Evolutionary conservation across 495 filamentous ascomycete genomes (phyloP), one percentile per base, ranked within the genome.

Genomic region (Rhizodiscina lignyota): DNA sequence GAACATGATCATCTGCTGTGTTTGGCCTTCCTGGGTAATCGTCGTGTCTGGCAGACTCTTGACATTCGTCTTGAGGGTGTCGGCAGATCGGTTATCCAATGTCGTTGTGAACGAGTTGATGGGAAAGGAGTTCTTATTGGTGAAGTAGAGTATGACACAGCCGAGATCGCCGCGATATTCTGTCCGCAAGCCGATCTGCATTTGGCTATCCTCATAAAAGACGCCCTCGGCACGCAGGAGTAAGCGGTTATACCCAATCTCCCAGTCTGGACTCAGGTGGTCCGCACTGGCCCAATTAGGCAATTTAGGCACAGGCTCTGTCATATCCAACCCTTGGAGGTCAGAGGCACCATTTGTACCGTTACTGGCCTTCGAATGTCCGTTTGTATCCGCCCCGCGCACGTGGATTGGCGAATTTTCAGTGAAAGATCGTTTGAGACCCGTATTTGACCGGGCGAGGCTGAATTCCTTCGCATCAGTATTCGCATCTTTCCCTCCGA

Each of bases 121-220:
- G 2, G 79, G 59, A 35, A 75, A 75, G 0, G 82, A 72, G 2
- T 83, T 83, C 55, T 92, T 94, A 59, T 96, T 96, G 26, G 78
- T 79, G 51, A 96, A 87, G 56, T 94, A 94, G 34, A 94, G 60
- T 48, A 96, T 94, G 28, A 99, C 64, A 41, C 87, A 93, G 33
- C 89, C 91, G 66, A 93, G 78, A 44, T 92, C 79, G 13, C 70
- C 81, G 37, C 91, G 81, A 52, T 93, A 99, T 55, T 99, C 91
- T 3, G 83, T 83, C 4, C 91, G 79, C 32, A 96, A 57, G 21
- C 89, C 91, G 24, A 99, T 67, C 49, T 96, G 86, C 34, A 99
- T 72, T 56, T 99, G 91, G 0, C 71, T 75, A 50, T 99, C 91
- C 56, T 96, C 84, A 49, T 92, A 96, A 1, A 99, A 69, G 6